Evolutionary conservation across 345 rosid genomes (phyloP).

Genomic region (Corchorus olitorius): DNA sequence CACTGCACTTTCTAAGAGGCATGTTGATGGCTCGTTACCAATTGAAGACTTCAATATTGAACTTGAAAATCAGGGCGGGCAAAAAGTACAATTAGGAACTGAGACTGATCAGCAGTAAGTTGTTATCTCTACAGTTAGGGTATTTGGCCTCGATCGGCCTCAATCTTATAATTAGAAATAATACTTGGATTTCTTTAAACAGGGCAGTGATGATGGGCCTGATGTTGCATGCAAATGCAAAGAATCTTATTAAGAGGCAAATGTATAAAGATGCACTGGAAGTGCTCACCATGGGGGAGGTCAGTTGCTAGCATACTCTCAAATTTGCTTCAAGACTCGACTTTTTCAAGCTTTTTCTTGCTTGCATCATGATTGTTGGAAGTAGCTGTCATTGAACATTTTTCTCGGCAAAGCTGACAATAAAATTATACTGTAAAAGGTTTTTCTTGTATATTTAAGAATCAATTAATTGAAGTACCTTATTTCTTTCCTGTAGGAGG

Average conservation of each 20-base stretch:
- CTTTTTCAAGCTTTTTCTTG: slow-evolving; percentile 4
- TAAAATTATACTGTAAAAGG: neutral
- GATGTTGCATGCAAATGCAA: slow-evolving; percentile 85
- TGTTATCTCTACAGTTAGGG: neutral
- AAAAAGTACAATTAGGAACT: slow-evolving; percentile 63
- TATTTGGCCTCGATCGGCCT: neutral
- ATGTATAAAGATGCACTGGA: slow-evolving; percentile 81
- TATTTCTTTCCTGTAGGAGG: slow-evolving; percentile 54
- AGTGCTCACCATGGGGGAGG: slow-evolving; percentile 95
- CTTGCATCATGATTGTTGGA: neutral
- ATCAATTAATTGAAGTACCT: slow-evolving; percentile 10
- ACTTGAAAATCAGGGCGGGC: slow-evolving; percentile 86
- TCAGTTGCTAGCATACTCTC: slow-evolving; percentile 29
- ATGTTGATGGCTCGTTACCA: slow-evolving; percentile 77
- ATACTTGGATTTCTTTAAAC: slow-evolving; percentile 24
- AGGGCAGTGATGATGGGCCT: slow-evolving; percentile 95
- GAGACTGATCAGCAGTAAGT: slow-evolving; percentile 82
- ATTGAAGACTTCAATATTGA: slow-evolving; percentile 71
- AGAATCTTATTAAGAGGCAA: slow-evolving; percentile 55
- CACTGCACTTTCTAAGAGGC: slow-evolving; percentile 71
- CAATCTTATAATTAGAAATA: neutral
- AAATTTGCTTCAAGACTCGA: neutral
- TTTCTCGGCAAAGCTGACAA: neutral
- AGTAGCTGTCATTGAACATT: neutral
- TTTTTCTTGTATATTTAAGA: neutral